Percentiles rank a stretch among this genome's conserved stretches.
Evolutionary conservation across 2,329 filamentous ascomycete genomes (phyloP).

Genomic region (Colletotrichum sp.): DNA sequence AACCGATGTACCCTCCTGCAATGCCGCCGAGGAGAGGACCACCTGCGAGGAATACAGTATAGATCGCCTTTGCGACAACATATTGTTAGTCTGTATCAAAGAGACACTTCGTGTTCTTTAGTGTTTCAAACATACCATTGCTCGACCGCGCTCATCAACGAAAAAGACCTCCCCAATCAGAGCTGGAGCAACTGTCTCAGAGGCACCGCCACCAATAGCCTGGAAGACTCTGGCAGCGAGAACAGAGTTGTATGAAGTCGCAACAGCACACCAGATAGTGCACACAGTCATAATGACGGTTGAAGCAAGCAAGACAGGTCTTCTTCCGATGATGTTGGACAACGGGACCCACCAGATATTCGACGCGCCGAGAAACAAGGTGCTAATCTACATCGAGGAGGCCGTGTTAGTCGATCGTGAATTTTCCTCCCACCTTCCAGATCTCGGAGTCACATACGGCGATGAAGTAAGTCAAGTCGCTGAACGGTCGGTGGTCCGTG

Average conservation of each 20-base stretch:
- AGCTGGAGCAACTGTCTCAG: slow-evolving; percentile 37
- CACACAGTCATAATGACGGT: slow-evolving; percentile 31
- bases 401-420: not conserved
- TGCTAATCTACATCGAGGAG: slow-evolving; percentile 31
- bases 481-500: slow-evolving; percentile 23
- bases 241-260: slow-evolving; percentile 26
- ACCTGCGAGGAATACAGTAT: slow-evolving; percentile 33
- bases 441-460: too few species aligned
- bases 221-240: slow-evolving; percentile 36
- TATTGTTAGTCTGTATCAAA: not conserved
- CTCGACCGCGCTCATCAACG: slow-evolving; percentile 36
- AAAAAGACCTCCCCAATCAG: slow-evolving; percentile 41
- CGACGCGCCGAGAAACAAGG: slow-evolving; percentile 35
- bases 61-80: slow-evolving; percentile 26
- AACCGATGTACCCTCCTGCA: slow-evolving; percentile 39
- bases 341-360: slow-evolving; percentile 43
- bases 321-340: slow-evolving; percentile 37
- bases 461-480: slow-evolving; percentile 33
- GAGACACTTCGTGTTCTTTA: not conserved
- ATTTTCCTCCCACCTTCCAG: too few species aligned
- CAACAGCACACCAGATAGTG: slow-evolving; percentile 31
- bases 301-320: slow-evolving; percentile 33
- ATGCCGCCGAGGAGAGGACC: slow-evolving; percentile 39
- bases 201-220: slow-evolving; percentile 35
- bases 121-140: slow-evolving; percentile 28